Conservation (phyloP, 768 basidiomycete genomes). For the Amanita subjunquillea region DNA sequence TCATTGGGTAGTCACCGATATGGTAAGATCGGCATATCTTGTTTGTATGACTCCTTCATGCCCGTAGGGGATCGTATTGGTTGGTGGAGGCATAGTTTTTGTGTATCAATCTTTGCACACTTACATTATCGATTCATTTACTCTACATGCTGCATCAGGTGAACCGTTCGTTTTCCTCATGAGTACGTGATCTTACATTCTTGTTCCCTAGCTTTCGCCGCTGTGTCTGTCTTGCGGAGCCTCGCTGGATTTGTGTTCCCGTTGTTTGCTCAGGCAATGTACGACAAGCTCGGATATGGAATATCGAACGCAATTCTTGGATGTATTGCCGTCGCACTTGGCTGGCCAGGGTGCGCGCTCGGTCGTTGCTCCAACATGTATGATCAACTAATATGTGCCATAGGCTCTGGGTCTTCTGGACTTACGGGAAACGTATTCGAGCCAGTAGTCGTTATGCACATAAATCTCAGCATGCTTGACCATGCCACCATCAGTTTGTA, state of each 20-base stretch:
- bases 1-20: slow-evolving; percentile 64
- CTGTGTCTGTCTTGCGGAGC: slow-evolving; percentile 51
- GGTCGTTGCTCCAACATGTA: not conserved
- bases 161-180: not conserved
- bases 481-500: too few relatives aligned
- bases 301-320: slow-evolving; percentile 63
- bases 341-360: slow-evolving; percentile 30
- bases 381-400: not conserved
- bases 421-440: slow-evolving; percentile 1
- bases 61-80: slow-evolving; percentile 40
- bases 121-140: slow-evolving; percentile 60
- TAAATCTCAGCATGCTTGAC: not conserved
- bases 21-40: slow-evolving; percentile 29
- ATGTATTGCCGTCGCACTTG: slow-evolving; percentile 41
- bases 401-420: slow-evolving; percentile 10
- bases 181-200: not conserved
- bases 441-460: slow-evolving; percentile 3
- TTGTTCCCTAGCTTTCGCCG: slow-evolving; percentile 42
- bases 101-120: slow-evolving; percentile 54
- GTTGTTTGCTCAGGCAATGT: slow-evolving; percentile 66
- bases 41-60: not conserved
- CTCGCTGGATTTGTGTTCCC: slow-evolving; percentile 69
- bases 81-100: slow-evolving; percentile 50
- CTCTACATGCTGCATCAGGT: slow-evolving; percentile 62
- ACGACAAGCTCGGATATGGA: slow-evolving; percentile 52